phyloP scores from a whole-genome alignment of 768 basidiomycete species.

The Boletus pseudo-olivaceus region DNA sequence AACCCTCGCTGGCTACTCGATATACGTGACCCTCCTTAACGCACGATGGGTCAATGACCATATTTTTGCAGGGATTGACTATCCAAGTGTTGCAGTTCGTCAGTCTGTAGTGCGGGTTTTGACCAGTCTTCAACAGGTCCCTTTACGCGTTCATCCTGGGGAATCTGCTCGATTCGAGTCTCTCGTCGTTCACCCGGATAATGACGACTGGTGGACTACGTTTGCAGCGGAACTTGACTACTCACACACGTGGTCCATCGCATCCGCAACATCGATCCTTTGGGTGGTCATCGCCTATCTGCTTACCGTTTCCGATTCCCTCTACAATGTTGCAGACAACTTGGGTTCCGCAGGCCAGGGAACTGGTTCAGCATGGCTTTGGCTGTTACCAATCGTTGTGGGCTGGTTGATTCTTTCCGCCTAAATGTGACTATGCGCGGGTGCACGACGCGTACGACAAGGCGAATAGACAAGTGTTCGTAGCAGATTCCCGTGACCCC shows the following conservation, averaged over 20 bases:
- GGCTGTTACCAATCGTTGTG: conserved; percentile 40
- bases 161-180: conserved; percentile 34
- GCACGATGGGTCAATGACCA: conserved; percentile 39
- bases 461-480: conserved; percentile 9
- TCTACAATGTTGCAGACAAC: conserved; percentile 12
- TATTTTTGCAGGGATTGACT: conserved; percentile 28
- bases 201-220: conserved; percentile 41
- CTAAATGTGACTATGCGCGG: conserved; percentile 35
- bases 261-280: conserved; percentile 37
- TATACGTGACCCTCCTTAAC: conserved; percentile 43
- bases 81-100: conserved; percentile 16
- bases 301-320: conserved; percentile 15
- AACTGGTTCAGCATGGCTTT: conserved; percentile 41
- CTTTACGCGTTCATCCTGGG: conserved; percentile 32
- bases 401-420: conserved; percentile 42
- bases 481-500: not conserved
- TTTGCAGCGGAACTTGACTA: conserved; percentile 35
- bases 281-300: conserved; percentile 46
- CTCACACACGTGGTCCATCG: conserved; percentile 38
- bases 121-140: conserved; percentile 41
- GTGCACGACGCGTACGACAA: conserved; percentile 19
- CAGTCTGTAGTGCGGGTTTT: conserved; percentile 32
- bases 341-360: conserved; percentile 36
- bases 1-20: conserved; percentile 42
- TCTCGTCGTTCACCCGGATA: conserved; percentile 40